Percentiles rank a stretch among this genome's conserved stretches.
Conservation (phyloP, 495 filamentous ascomycete species). For the Aspergillus hancockii region DNA sequence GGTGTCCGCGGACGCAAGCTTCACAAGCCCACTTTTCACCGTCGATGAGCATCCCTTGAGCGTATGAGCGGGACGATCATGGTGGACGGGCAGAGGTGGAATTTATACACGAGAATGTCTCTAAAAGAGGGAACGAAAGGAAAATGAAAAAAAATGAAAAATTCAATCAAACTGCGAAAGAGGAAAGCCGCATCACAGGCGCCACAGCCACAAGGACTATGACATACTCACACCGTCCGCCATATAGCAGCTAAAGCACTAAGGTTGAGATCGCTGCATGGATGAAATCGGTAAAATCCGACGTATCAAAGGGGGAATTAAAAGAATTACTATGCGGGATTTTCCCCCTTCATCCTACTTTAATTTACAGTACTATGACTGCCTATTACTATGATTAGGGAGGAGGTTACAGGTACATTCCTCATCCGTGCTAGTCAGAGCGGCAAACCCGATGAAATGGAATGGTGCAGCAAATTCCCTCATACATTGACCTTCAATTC, state of each 20-base stretch:
- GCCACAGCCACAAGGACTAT: slow-evolving; percentile 9
- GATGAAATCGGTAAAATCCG: background rate
- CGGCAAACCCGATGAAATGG: slow-evolving; percentile 5
- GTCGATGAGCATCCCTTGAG: slow-evolving; percentile 71
- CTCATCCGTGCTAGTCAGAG: slow-evolving; percentile 21
- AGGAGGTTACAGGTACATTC: slow-evolving; percentile 12
- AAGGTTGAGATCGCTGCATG: slow-evolving; percentile 14
- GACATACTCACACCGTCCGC: background rate
- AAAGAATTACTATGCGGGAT: slow-evolving; percentile 11
- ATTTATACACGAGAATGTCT: background rate
- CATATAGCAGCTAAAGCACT: background rate
- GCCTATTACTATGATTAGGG: background rate
- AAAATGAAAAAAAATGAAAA: slow-evolving; percentile 1
- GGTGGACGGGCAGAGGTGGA: background rate
- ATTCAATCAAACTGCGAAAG: background rate
- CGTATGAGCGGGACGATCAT: background rate
- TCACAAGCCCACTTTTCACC: slow-evolving; percentile 90
- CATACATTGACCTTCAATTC: slow-evolving; percentile 13
- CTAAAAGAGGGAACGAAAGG: background rate
- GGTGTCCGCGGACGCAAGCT: slow-evolving; percentile 89
- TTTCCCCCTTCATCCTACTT: slow-evolving; percentile 4
- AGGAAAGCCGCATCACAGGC: slow-evolving; percentile 4
- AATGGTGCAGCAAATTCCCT: slow-evolving; percentile 25
- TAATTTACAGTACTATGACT: background rate
- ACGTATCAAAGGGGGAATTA: background rate